These are phyloP conservation scores for Syzygium syzygioides DNA, from an alignment of 441 rosid genomes.

Conservation along the genomic window DNA sequence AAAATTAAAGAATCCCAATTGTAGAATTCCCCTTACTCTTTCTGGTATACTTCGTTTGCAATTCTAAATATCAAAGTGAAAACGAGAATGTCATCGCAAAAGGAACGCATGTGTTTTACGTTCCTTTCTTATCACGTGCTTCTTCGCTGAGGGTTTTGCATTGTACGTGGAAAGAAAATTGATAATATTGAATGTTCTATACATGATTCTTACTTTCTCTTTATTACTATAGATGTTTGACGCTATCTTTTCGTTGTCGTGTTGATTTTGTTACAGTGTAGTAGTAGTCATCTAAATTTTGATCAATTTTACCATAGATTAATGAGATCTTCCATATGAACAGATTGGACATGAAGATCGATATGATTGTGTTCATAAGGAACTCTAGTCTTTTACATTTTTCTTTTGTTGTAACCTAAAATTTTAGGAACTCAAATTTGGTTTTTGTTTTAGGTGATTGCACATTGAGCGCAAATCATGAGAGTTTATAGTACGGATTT, in stretches of 20 bases:
- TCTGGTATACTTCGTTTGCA: not conserved
- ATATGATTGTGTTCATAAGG: too few species aligned
- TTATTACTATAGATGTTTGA: accelerated
- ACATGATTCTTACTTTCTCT: not conserved
- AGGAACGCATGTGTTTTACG: too few species aligned
- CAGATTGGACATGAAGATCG: too few species aligned
- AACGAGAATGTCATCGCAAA: not conserved
- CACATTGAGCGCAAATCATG: too few species aligned
- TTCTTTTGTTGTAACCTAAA: too few species aligned
- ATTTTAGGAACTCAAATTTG: too few species aligned
- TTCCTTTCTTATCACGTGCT: too few species aligned
- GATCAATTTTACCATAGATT: not conserved
- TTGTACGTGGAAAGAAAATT: not conserved
- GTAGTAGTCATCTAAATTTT: not conserved
- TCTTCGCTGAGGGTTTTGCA: not conserved
- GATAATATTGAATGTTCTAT: not conserved
- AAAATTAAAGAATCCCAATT: not conserved
- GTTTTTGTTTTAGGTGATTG: too few species aligned
- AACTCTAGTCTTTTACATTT: too few species aligned
- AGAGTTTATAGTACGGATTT: too few species aligned
- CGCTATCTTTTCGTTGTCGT: accelerated
- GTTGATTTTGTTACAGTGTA: not conserved
- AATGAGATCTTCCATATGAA: too few species aligned
- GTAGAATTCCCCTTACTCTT: not conserved
- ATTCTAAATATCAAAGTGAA: not conserved